phyloP scores from a whole-genome alignment of 768 basidiomycete species.

The Lactifluus piperatus region DNA sequence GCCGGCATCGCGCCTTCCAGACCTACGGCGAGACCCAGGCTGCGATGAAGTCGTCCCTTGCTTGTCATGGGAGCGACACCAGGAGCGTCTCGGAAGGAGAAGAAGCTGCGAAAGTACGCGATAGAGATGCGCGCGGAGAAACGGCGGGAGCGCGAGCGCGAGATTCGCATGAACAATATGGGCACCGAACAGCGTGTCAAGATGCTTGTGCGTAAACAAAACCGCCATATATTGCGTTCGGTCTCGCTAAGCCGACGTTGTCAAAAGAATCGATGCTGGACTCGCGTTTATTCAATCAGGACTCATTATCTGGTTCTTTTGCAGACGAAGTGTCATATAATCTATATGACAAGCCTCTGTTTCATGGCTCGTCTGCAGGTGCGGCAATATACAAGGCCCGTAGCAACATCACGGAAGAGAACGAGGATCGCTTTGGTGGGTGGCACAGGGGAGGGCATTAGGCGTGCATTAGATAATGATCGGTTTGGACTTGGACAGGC shows the following conservation, averaged over 20 bases:
- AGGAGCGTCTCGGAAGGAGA: slow-evolving; percentile 55
- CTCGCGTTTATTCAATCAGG: slow-evolving; percentile 95
- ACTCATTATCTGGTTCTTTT: slow-evolving; percentile 72
- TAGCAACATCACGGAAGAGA: slow-evolving; percentile 75
- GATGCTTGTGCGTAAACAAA: slow-evolving; percentile 90
- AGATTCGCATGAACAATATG: slow-evolving; percentile 99
- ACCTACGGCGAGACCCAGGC: slow-evolving; percentile 60
- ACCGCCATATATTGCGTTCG: slow-evolving; percentile 97
- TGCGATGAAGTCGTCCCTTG: slow-evolving; percentile 67
- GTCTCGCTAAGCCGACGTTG: slow-evolving; percentile 91
- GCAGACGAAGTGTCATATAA: slow-evolving; percentile 92
- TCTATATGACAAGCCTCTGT: slow-evolving; percentile 89
- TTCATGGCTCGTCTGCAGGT: slow-evolving; percentile 92
- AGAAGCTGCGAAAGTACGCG: slow-evolving; percentile 78
- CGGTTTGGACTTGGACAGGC: slow-evolving; percentile 86
- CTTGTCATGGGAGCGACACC: slow-evolving; percentile 80
- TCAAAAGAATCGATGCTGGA: slow-evolving; percentile 98
- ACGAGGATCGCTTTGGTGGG: slow-evolving; percentile 91
- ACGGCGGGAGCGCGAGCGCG: slow-evolving; percentile 87
- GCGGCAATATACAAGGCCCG: slow-evolving; percentile 99
- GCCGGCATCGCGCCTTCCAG: slow-evolving; percentile 61
- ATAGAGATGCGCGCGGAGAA: slow-evolving; percentile 89
- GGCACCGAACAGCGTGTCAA: slow-evolving; percentile 94
- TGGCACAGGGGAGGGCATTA: slow-evolving; percentile 93
- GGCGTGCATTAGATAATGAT: slow-evolving; percentile 84